phyloP scores from a whole-genome alignment of 2,329 filamentous ascomycete genomes.

The Sphaceloma murrayae region DNA sequence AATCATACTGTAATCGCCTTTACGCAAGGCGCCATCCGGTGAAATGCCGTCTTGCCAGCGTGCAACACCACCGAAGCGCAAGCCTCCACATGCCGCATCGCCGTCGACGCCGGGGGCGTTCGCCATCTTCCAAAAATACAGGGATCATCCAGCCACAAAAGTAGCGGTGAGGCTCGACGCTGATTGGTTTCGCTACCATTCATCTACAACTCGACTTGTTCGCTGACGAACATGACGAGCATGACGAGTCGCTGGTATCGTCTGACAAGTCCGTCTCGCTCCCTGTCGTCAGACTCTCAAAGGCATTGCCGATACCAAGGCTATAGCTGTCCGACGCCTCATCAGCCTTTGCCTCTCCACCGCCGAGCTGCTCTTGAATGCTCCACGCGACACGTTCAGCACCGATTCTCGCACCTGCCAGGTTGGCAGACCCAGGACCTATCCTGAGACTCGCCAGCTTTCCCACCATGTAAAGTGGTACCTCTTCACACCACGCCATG shows the following conservation, averaged over 20 bases:
- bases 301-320: slow-evolving; percentile 36
- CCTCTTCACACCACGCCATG: slow-evolving; percentile 62
- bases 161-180: slow-evolving; percentile 8
- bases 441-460: slow-evolving; percentile 57
- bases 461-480: slow-evolving; percentile 64
- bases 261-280: slow-evolving; percentile 10
- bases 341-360: slow-evolving; percentile 21
- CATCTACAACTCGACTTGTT: not conserved
- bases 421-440: slow-evolving; percentile 62
- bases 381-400: slow-evolving; percentile 66
- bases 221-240: slow-evolving; percentile 3
- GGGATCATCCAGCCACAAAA: not conserved
- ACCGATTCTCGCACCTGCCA: slow-evolving; percentile 62
- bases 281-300: slow-evolving; percentile 26
- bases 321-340: slow-evolving; percentile 26
- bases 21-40: too few species aligned
- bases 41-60: not conserved
- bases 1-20: too few species aligned
- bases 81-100: slow-evolving; percentile 3
- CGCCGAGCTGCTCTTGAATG: slow-evolving; percentile 48
- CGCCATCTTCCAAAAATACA: not conserved
- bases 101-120: not conserved
- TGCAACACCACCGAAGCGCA: not conserved
- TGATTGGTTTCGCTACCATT: not conserved
- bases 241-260: slow-evolving; percentile 9